Base-by-base conservation (phyloP, 202 grass and related monocot species). In the Schoenoplectus tabernaemontani region DNA sequence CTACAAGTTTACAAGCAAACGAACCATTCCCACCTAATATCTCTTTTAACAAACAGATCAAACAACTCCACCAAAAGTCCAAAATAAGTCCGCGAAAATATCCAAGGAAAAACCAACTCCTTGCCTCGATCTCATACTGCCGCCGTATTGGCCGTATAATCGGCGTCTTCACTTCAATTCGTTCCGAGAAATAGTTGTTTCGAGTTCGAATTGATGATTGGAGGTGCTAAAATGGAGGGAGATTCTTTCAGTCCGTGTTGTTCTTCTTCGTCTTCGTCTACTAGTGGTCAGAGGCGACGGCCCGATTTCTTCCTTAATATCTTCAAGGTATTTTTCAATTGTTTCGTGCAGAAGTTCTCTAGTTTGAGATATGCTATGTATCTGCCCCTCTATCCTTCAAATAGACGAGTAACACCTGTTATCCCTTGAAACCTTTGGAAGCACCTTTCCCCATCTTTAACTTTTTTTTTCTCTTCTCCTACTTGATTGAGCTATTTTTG, bases 251-350 rank as follows among this genome's bases (percentile, higher is more conserved):
- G 83, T 66, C 82, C 85, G 8, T 90, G 86, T 17, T 91, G 79
- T 37, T 90, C 90, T 3, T 96, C 88, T 78, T 93, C 88, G 26
- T 75, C 83, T 28, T 87, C 86, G 17, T 78, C 87, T 23, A n/a
- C 76, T 19, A 78, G 82, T 83, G 82, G 68, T 48, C 82, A 60
- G 34, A 91, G 73, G 85, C 85, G 72, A 81, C 90, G 87, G 19
- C 70, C 92, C 4, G 90, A 96, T 37, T 77, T 96, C 81, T 76
- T 96, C 33, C 28, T 28, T 28, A 91, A 85, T 83, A 88, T 99
- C 61, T 84, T 99, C 83, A 89, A 91, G 96, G 96, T 99, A 88
- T 38, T 39, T 78, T 28, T 64, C 9, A 39, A 64, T 64, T 47
- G 23, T 41, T 78, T 15, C 10, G 76, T 10, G 2, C 9, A 6